Conservation (phyloP, 2,329 filamentous ascomycete species). For the Diaporthe batatas region DNA sequence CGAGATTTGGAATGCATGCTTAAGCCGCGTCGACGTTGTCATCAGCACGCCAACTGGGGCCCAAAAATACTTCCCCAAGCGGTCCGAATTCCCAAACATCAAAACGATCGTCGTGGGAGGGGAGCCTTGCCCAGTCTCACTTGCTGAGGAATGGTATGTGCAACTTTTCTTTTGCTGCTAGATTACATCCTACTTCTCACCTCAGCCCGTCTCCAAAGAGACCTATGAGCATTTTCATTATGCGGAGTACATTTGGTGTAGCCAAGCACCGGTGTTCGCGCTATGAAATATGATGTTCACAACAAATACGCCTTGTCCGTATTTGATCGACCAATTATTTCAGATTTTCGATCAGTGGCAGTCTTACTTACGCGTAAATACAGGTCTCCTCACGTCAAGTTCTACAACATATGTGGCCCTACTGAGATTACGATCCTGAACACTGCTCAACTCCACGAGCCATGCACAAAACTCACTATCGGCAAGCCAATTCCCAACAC, state of each 20-base stretch:
- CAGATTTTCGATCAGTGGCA: no score
- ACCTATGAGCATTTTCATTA: neutral
- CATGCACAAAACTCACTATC: conserved; percentile 63
- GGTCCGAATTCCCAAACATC: conserved; percentile 62
- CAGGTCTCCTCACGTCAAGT: conserved; percentile 56
- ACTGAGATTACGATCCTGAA: conserved; percentile 73
- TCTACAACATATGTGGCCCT: conserved; percentile 71
- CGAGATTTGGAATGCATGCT: conserved; percentile 58
- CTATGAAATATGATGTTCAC: neutral
- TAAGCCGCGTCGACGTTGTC: conserved; percentile 64
- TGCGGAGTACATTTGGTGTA: neutral
- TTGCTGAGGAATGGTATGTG: conserved; percentile 66
- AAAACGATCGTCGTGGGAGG: conserved; percentile 67
- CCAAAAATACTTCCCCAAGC: conserved; percentile 58
- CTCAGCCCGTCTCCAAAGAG: neutral
- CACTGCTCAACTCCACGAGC: conserved; percentile 64
- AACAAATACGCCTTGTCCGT: neutral
- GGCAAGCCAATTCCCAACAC: conserved; percentile 70
- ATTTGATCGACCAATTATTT: neutral
- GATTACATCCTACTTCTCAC: neutral
- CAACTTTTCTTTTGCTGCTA: neutral
- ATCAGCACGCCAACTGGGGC: conserved; percentile 69
- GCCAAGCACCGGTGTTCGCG: neutral
- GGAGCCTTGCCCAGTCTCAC: conserved; percentile 54
- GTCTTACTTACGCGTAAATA: neutral